Conservation (phyloP, 768 basidiomycete species). For the Hygrophoropsis aurantiaca region DNA sequence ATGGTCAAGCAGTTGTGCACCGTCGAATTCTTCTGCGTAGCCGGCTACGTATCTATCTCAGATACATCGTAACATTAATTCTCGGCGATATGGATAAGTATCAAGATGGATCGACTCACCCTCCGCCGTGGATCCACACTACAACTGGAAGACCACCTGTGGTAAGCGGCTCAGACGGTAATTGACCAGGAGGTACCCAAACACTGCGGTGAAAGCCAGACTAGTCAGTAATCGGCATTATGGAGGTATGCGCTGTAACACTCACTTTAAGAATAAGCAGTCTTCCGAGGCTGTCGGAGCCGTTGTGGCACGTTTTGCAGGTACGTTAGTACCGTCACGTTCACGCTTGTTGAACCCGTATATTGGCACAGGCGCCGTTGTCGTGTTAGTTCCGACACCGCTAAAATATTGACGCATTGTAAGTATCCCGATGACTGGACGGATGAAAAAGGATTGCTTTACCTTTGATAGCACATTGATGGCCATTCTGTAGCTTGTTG, state of each 20-base stretch:
- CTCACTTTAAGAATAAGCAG: slow-evolving; percentile 31
- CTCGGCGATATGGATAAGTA: too few relatives aligned
- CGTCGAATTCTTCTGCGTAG: slow-evolving; percentile 13
- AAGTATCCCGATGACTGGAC: too few relatives aligned
- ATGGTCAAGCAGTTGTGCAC: slow-evolving; percentile 21
- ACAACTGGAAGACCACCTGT: slow-evolving; percentile 26
- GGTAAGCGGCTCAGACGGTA: not conserved
- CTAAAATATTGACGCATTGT: too few relatives aligned
- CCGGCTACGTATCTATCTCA: slow-evolving; percentile 26
- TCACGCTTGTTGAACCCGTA: slow-evolving; percentile 8
- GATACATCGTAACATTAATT: not conserved
- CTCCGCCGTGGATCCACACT: slow-evolving; percentile 39
- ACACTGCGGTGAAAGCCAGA: too few relatives aligned
- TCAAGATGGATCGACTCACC: slow-evolving; percentile 12
- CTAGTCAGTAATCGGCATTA: too few relatives aligned
- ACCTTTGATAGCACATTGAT: slow-evolving; percentile 32
- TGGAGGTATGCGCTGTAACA: not conserved
- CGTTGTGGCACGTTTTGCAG: too few relatives aligned
- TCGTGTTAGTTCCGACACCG: not conserved
- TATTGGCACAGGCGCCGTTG: slow-evolving; percentile 1
- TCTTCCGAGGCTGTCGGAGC: slow-evolving; percentile 26
- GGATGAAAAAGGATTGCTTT: too few relatives aligned
- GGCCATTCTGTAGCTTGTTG: slow-evolving; percentile 28
- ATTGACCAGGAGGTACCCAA: slow-evolving; percentile 14
- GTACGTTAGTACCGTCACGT: too few relatives aligned